A percentile compares a stretch with the other conserved stretches of the same genome.
Evolutionary conservation across 2,329 filamentous ascomycete genomes (phyloP).

Genomic region (Triangularia verruculosa): DNA sequence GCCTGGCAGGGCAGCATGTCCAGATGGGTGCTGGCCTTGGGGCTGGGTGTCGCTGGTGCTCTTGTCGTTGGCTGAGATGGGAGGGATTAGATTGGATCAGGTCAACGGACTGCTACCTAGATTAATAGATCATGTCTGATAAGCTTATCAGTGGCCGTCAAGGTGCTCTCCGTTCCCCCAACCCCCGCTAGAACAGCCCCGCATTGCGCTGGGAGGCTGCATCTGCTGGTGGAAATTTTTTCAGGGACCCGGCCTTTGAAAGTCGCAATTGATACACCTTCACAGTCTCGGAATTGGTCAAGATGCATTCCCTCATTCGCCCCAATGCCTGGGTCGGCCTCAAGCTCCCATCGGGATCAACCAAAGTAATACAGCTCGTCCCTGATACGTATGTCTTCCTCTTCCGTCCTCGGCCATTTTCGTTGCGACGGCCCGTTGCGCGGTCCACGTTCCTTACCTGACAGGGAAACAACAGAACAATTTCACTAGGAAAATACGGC

Average conservation of each 20-base stretch:
- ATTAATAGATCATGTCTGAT: not conserved
- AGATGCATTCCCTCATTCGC: constrained; percentile 47
- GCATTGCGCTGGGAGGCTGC: constrained; percentile 5
- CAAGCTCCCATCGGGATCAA: constrained; percentile 56
- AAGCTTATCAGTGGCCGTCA: constrained; percentile 3
- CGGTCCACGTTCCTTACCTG: not conserved
- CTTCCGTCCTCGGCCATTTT: not conserved
- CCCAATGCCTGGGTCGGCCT: constrained; percentile 61
- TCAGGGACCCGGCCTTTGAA: not conserved
- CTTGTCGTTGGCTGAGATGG: not conserved
- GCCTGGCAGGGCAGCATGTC: not conserved
- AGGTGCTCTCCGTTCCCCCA: not conserved
- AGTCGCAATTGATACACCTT: not conserved
- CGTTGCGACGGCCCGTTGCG: constrained; percentile 2
- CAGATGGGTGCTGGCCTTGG: not conserved
- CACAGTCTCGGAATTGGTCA: constrained; percentile 1
- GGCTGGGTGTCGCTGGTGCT: not conserved
- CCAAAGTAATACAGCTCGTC: constrained; percentile 55
- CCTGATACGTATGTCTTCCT: constrained; percentile 55
- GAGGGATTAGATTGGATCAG: not conserved
- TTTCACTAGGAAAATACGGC: constrained; percentile 90
- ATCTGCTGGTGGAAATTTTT: constrained; percentile 9
- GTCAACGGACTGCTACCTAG: not conserved
- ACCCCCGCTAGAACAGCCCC: constrained; percentile 4
- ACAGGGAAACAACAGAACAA: constrained; percentile 55